Base-by-base conservation (phyloP, 768 basidiomycete species). In the Boletus huronensis region DNA sequence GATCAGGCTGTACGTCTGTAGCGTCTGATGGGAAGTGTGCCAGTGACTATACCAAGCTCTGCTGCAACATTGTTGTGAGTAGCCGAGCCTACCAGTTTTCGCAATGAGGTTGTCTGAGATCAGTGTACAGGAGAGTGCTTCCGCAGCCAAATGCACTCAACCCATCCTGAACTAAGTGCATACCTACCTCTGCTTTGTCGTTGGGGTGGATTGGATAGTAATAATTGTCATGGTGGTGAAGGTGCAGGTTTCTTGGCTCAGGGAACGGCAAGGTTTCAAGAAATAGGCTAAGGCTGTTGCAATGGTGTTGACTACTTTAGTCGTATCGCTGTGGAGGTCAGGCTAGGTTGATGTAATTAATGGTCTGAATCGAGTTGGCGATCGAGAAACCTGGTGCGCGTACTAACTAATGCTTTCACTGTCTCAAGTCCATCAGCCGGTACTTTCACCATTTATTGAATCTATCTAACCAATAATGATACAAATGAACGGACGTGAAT, bases 401-500 rank as follows among this genome's bases (percentile, higher is more conserved):
- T n/a, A 32, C 5, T 10, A 14, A 32, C 10, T 19, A 39, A 3
- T 6, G 39, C 11, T 3, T 40, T 40, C 19, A 13, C 35, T 13
- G 14, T 49, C 14, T 19, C 14, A n/a, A 13, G 35, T 31, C 17
- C 6, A 21, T 25, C 50, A 32, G 8, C 21, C 13, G 11, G 45
- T 29, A 23, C 31, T 36, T 32, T 53, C 32, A 53, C 13, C 9
- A 28, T 46, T 23, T 14, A 11, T 31, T 16, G 28, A 44, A 23
- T 19, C 28, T 28, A 39, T 52, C 51, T n/a, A 39, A 34, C 35
- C 31, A 57, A 58, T 56, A 63, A 53, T 45, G 39, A 55, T 65
- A 66, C 57, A 53, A 42, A 51, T 23, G 52, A 63, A 35, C 2
- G 26, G 41, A 42, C 5, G 19, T 36, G 38, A 56, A 46, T 6